These are phyloP conservation scores for Spizellomyces punctatus DNA, from an alignment of 192 early-diverging fungal species.

Conservation along the genomic window DNA sequence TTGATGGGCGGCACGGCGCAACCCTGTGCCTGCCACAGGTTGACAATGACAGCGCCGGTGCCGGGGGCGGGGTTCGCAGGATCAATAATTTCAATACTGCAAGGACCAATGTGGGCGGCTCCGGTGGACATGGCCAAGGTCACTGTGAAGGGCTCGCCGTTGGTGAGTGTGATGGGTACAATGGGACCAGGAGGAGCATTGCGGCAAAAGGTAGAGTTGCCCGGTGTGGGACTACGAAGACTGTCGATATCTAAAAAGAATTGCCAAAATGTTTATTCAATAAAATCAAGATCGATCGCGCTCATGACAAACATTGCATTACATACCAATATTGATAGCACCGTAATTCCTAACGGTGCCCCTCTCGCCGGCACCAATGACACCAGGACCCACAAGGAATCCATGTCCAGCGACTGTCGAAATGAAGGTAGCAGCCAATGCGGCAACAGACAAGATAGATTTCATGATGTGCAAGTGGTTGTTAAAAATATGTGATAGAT, in stretches of 20 bases:
- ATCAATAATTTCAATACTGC: slow-evolving; percentile 27
- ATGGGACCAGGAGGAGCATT: slow-evolving; percentile 2
- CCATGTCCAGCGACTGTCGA: slow-evolving; percentile 36
- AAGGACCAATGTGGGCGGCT: slow-evolving; percentile 35
- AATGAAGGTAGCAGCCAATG: background rate
- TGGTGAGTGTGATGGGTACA: slow-evolving; percentile 21
- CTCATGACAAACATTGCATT: too few species aligned
- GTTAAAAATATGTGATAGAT: too few species aligned
- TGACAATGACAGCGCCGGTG: slow-evolving; percentile 3
- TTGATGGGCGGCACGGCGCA: slow-evolving; percentile 25
- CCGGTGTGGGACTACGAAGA: slow-evolving; percentile 23
- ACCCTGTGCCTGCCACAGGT: background rate
- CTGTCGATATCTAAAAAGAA: slow-evolving; percentile 19
- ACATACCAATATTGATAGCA: slow-evolving; percentile 21
- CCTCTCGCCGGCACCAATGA: background rate
- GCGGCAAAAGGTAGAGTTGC: slow-evolving; percentile 25
- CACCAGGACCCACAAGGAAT: slow-evolving; percentile 27
- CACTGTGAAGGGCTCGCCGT: slow-evolving; percentile 31
- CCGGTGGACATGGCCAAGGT: slow-evolving; percentile 30
- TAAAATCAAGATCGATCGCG: background rate
- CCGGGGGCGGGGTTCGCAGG: background rate
- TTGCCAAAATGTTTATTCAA: background rate
- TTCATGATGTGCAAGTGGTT: background rate
- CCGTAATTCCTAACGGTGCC: slow-evolving; percentile 30
- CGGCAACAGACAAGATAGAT: background rate